Evolutionary conservation across 2,329 filamentous ascomycete genomes (phyloP).

Genomic region (Pseudocercospora pini-densiflorae): DNA sequence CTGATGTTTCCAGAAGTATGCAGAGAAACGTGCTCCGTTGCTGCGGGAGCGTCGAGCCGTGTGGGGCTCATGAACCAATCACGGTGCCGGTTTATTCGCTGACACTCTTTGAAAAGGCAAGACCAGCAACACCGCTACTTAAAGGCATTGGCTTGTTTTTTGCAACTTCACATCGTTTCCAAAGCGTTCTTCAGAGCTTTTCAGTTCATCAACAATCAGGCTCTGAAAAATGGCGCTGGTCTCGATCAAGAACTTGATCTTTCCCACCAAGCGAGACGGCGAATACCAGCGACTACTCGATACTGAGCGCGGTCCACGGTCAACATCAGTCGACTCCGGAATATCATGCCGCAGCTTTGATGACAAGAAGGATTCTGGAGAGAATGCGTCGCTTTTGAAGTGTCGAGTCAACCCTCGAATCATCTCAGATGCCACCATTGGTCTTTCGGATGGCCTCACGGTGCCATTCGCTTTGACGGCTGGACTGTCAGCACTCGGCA

Average conservation of each 20-base stretch:
- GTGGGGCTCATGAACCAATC: not conserved
- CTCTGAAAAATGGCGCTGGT: conserved; percentile 12
- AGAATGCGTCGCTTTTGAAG: not conserved
- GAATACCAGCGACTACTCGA: conserved; percentile 15
- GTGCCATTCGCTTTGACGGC: conserved; percentile 51
- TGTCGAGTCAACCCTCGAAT: conserved; percentile 43
- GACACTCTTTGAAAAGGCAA: not conserved
- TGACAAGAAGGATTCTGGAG: conserved; percentile 9
- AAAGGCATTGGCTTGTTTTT: not conserved
- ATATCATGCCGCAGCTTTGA: not conserved
- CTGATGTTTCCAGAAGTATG: not conserved
- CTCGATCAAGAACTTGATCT: conserved; percentile 13
- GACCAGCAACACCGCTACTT: not conserved
- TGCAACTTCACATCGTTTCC: not conserved
- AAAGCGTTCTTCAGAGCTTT: not conserved
- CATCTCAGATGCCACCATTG: conserved; percentile 51
- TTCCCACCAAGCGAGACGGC: conserved; percentile 12
- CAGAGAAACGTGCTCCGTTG: not conserved
- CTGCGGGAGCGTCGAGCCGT: not conserved
- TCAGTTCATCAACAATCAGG: not conserved
- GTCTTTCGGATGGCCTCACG: conserved; percentile 49
- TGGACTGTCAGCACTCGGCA: conserved; percentile 46
- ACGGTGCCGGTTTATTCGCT: not conserved
- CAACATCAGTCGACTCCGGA: conserved; percentile 13
- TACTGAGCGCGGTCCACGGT: conserved; percentile 11